These are phyloP conservation scores for Rhizopogon vulgaris DNA, from an alignment of 768 basidiomycete genomes.

Conservation along the genomic window DNA sequence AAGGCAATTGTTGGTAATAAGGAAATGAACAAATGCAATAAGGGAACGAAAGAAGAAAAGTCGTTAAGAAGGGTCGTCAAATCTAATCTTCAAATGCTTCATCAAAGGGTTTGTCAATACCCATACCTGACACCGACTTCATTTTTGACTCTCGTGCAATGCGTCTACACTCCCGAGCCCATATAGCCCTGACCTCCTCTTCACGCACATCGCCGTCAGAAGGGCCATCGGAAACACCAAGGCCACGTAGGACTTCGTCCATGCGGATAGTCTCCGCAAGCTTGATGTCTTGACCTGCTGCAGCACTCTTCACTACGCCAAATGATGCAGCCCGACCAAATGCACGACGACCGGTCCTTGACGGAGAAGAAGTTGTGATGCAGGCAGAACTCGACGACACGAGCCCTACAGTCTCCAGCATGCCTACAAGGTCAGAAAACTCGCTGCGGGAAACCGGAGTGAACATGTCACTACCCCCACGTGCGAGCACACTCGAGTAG, in stretches of 20 bases:
- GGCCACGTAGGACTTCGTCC: conserved; percentile 66
- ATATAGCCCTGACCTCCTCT: conserved; percentile 39
- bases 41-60: conserved; percentile 2
- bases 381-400: conserved; percentile 33
- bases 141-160: conserved; percentile 31
- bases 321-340: conserved; percentile 60
- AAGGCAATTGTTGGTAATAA: conserved; percentile 7
- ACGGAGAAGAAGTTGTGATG: conserved; percentile 29
- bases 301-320: conserved; percentile 17
- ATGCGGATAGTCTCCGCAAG: conserved; percentile 57
- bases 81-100: conserved; percentile 30
- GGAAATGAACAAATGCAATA: conserved; percentile 4
- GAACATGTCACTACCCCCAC: conserved; percentile 50
- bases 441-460: conserved; percentile 68
- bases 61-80: background rate
- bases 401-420: conserved; percentile 72
- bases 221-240: conserved; percentile 39
- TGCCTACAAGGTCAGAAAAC: conserved; percentile 63
- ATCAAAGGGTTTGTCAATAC: conserved; percentile 18
- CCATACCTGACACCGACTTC: conserved; percentile 5
- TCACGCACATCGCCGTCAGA: conserved; percentile 30
- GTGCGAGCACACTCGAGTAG: conserved; percentile 53
- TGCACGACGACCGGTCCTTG: conserved; percentile 43
- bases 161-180: conserved; percentile 33
- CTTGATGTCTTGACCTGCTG: conserved; percentile 38